Evolutionary conservation across 2,329 filamentous ascomycete genomes (phyloP), one percentile per base, ranked within the genome.

Genomic region (Xylariaceae sp.): DNA sequence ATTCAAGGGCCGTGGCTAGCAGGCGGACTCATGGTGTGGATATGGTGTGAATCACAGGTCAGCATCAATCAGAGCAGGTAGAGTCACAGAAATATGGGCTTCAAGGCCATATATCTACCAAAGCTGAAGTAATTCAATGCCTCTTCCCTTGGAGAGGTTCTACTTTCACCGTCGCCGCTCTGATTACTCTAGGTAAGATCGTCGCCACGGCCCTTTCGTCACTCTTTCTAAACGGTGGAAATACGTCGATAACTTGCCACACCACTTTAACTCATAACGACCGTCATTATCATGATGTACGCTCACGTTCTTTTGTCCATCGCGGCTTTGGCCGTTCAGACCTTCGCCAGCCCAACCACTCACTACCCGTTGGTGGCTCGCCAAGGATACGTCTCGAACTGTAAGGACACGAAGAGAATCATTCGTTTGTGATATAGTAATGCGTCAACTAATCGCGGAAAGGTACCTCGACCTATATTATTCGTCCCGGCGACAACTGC

Each of bases 391-490:
- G 40, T 7, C 19, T 6, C 34, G 2, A 47, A 56, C 45, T 64
- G 62, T 62, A 59, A 42, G 60, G n/a, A 22, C 36, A 12, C n/a
- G 6, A 42, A 13, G 14, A 31, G 31, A 48, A 22, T 36, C n/a
- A 16, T 17, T 19, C 6, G 14, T 14, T 18, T 16, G 6, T 6
- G 18, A 7, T 28, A 28, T 7, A 28, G 22, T 28, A 28, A 28
- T 7, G 22, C 22, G 22, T 28, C 7, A 7, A 28, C 7, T 28
- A 28, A 28, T 5, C 4, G 4, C 22, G 22, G 11, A 53, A 51
- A 61, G 62, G 62, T 53, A 47, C 33, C 31, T 19, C 47, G 7
- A 59, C 54, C 1, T 65, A 65, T 52, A 51, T 56, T n/a, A 54
- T 65, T 9, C 28, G 42, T 11, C 31, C 31, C 1, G 60, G 58